These are phyloP conservation scores for Glycine tomentella DNA, from an alignment of 306 rosid species.

Conservation along the genomic window DNA sequence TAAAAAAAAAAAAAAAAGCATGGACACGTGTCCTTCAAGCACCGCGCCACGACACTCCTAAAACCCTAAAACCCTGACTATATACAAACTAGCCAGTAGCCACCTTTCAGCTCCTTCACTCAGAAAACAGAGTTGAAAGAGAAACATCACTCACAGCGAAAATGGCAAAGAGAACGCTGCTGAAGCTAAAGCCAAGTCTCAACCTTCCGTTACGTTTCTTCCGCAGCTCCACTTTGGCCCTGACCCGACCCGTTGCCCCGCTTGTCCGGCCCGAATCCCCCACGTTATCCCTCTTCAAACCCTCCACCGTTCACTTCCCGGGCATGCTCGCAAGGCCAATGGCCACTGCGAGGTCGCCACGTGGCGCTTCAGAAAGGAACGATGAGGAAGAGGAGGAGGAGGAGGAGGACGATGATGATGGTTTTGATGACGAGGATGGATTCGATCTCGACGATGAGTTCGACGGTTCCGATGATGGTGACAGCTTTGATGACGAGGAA, in stretches of 20 bases:
- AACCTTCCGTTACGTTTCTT: conserved; percentile 6
- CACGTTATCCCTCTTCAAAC: background rate
- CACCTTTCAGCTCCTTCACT: too few relatives aligned
- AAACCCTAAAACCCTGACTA: conserved; percentile 10
- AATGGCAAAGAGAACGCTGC: conserved; percentile 35
- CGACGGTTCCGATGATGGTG: background rate
- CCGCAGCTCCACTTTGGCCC: background rate
- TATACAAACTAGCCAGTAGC: too few relatives aligned
- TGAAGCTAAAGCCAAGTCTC: background rate
- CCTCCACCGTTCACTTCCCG: background rate
- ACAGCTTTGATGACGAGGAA: background rate
- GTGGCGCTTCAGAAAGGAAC: background rate
- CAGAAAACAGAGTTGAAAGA: too few relatives aligned
- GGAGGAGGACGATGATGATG: background rate
- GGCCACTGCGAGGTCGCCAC: conserved; percentile 29
- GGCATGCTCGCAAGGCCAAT: conserved; percentile 12
- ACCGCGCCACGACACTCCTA: background rate
- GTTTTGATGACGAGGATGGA: too few relatives aligned
- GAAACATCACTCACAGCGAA: background rate
- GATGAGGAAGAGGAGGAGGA: background rate
- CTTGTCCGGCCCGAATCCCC: background rate
- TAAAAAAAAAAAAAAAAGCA: too few relatives aligned
- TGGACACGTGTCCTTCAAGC: background rate
- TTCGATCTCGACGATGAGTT: background rate
- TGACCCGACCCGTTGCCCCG: background rate